Conservation (phyloP, 2,329 filamentous ascomycete species). For the Shiraia bambusicola region DNA sequence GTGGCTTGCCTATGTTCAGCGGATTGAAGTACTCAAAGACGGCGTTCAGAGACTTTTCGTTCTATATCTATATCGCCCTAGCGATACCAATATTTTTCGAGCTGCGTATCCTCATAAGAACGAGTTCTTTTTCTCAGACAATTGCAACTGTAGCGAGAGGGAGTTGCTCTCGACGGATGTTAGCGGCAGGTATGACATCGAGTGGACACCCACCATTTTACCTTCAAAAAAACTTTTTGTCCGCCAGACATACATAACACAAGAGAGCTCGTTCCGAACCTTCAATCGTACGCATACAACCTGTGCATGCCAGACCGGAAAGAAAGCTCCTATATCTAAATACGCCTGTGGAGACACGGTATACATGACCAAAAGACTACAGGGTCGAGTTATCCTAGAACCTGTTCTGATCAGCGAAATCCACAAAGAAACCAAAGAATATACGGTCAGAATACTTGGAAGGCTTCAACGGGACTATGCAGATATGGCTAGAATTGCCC, state of each 20-base stretch:
- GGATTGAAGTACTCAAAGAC: conserved; percentile 27
- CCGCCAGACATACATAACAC: conserved; percentile 66
- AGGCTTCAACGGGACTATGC: conserved; percentile 48
- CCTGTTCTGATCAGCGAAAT: conserved; percentile 60
- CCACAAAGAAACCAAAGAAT: conserved; percentile 26
- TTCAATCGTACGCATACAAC: conserved; percentile 57
- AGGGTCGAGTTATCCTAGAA: conserved; percentile 50
- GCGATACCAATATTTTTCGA: conserved; percentile 68
- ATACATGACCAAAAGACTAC: conserved; percentile 46
- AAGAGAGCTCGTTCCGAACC: conserved; percentile 63
- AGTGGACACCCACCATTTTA: conserved; percentile 57
- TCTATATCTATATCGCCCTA: conserved; percentile 72
- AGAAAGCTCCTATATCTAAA: conserved; percentile 9
- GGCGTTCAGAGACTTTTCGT: conserved; percentile 58
- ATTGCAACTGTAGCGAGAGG: conserved; percentile 67
- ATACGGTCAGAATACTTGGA: conserved; percentile 55
- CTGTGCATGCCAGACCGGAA: conserved; percentile 50
- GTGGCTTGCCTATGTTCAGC: conserved; percentile 73
- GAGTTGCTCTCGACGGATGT: conserved; percentile 60
- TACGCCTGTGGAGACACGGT: conserved; percentile 63
- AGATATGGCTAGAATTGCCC: conserved; percentile 29
- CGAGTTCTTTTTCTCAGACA: conserved; percentile 74
- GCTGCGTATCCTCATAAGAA: conserved; percentile 70
- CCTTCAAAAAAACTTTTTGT: conserved; percentile 59
- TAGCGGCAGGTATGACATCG: conserved; percentile 58